Conservation (phyloP, 305 asterid species). For the Lippia alba region DNA sequence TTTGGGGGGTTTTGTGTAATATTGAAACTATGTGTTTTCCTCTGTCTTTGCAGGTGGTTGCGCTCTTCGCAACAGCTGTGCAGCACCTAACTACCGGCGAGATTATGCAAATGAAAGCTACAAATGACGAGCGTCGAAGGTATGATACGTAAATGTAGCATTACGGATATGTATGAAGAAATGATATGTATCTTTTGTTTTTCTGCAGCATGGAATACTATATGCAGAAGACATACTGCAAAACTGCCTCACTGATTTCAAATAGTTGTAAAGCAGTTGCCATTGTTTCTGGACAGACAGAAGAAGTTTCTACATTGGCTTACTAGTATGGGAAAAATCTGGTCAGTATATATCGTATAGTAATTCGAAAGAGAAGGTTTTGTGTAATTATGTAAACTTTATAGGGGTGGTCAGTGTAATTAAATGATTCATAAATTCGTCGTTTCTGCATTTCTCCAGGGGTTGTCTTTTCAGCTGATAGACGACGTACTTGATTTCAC, state of each 20-base stretch:
- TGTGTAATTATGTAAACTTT: too few relatives aligned
- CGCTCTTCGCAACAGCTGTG: slow-evolving; percentile 67
- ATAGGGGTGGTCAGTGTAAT: too few relatives aligned
- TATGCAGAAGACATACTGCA: slow-evolving; percentile 78
- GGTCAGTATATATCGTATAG: too few relatives aligned
- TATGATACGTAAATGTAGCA: slow-evolving; percentile 18
- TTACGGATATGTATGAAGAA: too few relatives aligned
- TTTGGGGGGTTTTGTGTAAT: neutral
- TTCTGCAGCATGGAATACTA: slow-evolving; percentile 75
- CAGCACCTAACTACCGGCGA: slow-evolving; percentile 77
- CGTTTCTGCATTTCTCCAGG: slow-evolving; percentile 43
- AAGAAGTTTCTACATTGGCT: slow-evolving; percentile 69
- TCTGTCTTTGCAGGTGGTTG: slow-evolving; percentile 55
- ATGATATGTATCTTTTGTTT: neutral
- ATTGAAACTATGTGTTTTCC: neutral
- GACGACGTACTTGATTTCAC: slow-evolving; percentile 80
- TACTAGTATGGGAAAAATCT: slow-evolving; percentile 74
- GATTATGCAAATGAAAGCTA: slow-evolving; percentile 74
- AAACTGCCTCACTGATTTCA: slow-evolving; percentile 75
- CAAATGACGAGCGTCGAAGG: slow-evolving; percentile 70
- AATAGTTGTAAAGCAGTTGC: slow-evolving; percentile 78
- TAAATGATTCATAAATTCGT: too few relatives aligned
- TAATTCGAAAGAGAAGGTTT: too few relatives aligned
- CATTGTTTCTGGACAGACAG: slow-evolving; percentile 68
- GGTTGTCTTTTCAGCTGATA: slow-evolving; percentile 76